Evolutionary conservation across 257 asterid genomes (phyloP).

Genomic region (Apocynum venetum): DNA sequence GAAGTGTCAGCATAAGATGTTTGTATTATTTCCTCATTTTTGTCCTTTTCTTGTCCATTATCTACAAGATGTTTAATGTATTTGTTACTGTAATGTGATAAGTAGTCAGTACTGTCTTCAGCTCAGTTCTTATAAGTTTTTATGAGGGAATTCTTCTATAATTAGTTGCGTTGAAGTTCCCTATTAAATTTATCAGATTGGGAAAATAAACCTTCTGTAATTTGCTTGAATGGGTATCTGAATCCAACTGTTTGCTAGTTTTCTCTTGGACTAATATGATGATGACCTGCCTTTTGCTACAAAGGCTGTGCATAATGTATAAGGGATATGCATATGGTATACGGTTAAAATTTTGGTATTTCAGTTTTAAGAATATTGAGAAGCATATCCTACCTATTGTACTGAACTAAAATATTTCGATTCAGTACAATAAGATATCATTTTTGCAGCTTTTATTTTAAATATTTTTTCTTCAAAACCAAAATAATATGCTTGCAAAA

Average conservation of each 20-base stretch:
- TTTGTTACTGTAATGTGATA: not conserved
- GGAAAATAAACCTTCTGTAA: not conserved
- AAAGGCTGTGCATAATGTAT: too few species aligned
- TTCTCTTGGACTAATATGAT: not conserved
- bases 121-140: not conserved
- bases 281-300: too few species aligned
- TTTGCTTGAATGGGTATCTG: not conserved
- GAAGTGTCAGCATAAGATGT: constrained; percentile 10
- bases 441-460: too few species aligned
- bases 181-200: not conserved
- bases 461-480: too few species aligned
- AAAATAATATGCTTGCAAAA: too few species aligned
- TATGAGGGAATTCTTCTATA: not conserved
- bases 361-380: too few species aligned
- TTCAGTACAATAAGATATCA: too few species aligned
- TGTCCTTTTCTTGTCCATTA: not conserved
- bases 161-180: not conserved
- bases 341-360: too few species aligned
- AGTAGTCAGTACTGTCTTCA: not conserved
- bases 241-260: not conserved
- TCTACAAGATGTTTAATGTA: not conserved
- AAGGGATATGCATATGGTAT: too few species aligned
- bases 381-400: too few species aligned
- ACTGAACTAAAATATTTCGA: too few species aligned
- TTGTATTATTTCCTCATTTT: constrained; percentile 16